Conservation (phyloP, 257 asterid species). For the Schizonepeta tenuifolia region DNA sequence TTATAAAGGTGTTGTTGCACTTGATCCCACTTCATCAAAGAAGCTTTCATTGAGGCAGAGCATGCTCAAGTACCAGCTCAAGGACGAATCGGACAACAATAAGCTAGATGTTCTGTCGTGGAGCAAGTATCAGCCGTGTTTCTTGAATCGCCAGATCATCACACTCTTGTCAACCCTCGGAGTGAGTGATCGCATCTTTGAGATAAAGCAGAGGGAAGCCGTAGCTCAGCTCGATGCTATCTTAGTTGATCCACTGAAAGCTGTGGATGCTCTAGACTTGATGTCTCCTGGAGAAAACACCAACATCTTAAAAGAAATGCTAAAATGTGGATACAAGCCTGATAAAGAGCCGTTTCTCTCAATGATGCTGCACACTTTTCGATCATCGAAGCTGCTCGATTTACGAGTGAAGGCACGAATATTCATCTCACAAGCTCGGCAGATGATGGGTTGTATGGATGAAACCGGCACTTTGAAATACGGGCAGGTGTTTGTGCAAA, state of each 20-base stretch:
- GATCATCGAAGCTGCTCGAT: slow-evolving; percentile 73
- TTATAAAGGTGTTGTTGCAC: slow-evolving; percentile 88
- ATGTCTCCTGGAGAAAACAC: slow-evolving; percentile 90
- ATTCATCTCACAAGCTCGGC: slow-evolving; percentile 67
- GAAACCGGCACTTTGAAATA: slow-evolving; percentile 76
- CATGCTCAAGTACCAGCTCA: slow-evolving; percentile 78
- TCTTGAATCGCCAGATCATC: slow-evolving; percentile 77
- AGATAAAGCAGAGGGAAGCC: slow-evolving; percentile 70
- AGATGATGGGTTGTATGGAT: slow-evolving; percentile 95
- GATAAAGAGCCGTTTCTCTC: slow-evolving; percentile 81
- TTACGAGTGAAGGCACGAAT: slow-evolving; percentile 65
- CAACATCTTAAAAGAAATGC: slow-evolving; percentile 72
- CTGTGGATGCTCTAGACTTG: slow-evolving; percentile 75
- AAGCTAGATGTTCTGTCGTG: slow-evolving; percentile 76
- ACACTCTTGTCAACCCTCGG: slow-evolving; percentile 88
- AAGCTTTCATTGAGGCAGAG: slow-evolving; percentile 74
- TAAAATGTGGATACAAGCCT: slow-evolving; percentile 87
- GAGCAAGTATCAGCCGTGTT: slow-evolving; percentile 90
- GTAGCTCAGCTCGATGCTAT: slow-evolving; percentile 71
- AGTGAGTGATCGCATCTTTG: slow-evolving; percentile 57
- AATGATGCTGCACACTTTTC: slow-evolving; percentile 84
- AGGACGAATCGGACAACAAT: slow-evolving; percentile 62
- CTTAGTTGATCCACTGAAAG: slow-evolving; percentile 66
- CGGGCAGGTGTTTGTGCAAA: slow-evolving; percentile 85
- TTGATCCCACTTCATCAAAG: slow-evolving; percentile 58